Conservation (phyloP, 2,329 filamentous ascomycete species). For the Eutypella sp. region DNA sequence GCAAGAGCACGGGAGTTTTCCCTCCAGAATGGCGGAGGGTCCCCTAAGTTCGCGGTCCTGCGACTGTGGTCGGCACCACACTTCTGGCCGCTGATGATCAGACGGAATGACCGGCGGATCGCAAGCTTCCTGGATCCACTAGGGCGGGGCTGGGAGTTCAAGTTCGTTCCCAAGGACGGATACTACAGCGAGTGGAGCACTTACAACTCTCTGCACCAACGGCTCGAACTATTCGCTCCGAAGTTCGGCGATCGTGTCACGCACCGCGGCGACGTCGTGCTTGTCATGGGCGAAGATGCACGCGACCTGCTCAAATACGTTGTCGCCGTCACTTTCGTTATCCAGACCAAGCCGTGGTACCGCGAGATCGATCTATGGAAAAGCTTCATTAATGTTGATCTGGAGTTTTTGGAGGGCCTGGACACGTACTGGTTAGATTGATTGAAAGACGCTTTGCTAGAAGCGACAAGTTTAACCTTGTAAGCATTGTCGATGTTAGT, state of each 20-base stretch:
- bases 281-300: conserved; percentile 41
- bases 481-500: too few species aligned
- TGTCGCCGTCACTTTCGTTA: conserved; percentile 36
- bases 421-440: conserved; percentile 34
- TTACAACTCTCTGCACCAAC: conserved; percentile 31
- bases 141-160: conserved; percentile 41
- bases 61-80: conserved; percentile 42
- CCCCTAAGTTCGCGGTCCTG: conserved; percentile 36
- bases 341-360: conserved; percentile 44
- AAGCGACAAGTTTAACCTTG: too few species aligned
- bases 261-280: conserved; percentile 36
- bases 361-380: conserved; percentile 47
- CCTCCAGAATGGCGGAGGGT: conserved; percentile 4
- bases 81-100: conserved; percentile 45
- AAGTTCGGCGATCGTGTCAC: conserved; percentile 33
- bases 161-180: conserved; percentile 31
- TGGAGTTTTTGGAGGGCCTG: conserved; percentile 37
- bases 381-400: conserved; percentile 44
- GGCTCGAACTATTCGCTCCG: conserved; percentile 24
- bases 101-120: conserved; percentile 27
- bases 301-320: conserved; percentile 34
- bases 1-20: conserved; percentile 26
- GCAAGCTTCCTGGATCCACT: conserved; percentile 37
- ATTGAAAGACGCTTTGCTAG: too few species aligned
- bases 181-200: conserved; percentile 30